A percentile compares a stretch with the other conserved stretches of the same genome.
Evolutionary conservation across 2,329 filamentous ascomycete genomes (phyloP).

Genomic region (Akanthomyces dipterigenus): DNA sequence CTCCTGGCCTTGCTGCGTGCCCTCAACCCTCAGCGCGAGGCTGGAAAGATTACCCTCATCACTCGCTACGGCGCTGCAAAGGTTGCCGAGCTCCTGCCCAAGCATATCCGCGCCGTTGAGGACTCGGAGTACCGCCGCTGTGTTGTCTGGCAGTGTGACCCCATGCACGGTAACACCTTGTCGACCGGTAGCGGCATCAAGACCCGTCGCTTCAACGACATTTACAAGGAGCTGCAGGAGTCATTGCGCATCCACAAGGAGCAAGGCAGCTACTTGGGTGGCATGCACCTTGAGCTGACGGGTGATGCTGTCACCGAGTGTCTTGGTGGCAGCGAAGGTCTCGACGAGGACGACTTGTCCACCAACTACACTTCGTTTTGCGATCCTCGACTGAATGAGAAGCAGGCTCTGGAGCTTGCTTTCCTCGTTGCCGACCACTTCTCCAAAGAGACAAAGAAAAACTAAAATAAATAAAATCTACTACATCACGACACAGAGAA

Average conservation of each 20-base stretch:
- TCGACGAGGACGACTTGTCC: constrained; percentile 81
- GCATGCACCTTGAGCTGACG: constrained; percentile 90
- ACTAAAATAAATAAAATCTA: background rate
- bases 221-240: constrained; percentile 78
- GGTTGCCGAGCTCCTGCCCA: constrained; percentile 68
- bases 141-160: constrained; percentile 97
- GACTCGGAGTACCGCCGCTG: constrained; percentile 57
- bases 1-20: constrained; percentile 73
- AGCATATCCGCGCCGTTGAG: constrained; percentile 84
- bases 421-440: constrained; percentile 87
- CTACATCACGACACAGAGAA: background rate
- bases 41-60: constrained; percentile 93
- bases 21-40: constrained; percentile 74
- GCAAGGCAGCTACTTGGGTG: constrained; percentile 79
- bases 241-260: constrained; percentile 80
- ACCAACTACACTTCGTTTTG: constrained; percentile 95
- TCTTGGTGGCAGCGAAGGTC: constrained; percentile 77
- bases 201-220: constrained; percentile 84
- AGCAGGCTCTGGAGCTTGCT: constrained; percentile 90
- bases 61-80: constrained; percentile 84
- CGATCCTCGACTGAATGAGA: constrained; percentile 92
- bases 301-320: constrained; percentile 97
- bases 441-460: constrained; percentile 29
- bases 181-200: constrained; percentile 74
- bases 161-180: constrained; percentile 85